These are phyloP conservation scores for Colletotrichum eremochloae DNA, from an alignment of 2,329 filamentous ascomycete species.

Conservation along the genomic window DNA sequence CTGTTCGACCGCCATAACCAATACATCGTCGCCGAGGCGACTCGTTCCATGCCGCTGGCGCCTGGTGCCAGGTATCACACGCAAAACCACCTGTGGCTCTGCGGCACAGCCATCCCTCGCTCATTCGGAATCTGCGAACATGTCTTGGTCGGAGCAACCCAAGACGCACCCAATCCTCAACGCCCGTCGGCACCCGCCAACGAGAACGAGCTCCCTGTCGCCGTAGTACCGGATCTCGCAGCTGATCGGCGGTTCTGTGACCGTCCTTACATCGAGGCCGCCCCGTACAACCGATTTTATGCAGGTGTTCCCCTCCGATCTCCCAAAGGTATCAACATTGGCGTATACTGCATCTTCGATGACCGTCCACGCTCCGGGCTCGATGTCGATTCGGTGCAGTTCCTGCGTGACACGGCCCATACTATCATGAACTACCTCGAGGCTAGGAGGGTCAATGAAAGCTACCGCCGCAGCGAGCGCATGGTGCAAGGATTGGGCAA, in stretches of 20 bases:
- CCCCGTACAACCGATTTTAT: constrained; percentile 53
- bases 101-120: constrained; percentile 50
- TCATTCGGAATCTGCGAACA: constrained; percentile 49
- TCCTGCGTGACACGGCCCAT: constrained; percentile 49
- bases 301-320: constrained; percentile 58
- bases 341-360: constrained; percentile 54
- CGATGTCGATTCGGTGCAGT: constrained; percentile 46
- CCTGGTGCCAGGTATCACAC: constrained; percentile 40
- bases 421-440: constrained; percentile 57
- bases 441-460: constrained; percentile 48
- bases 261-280: constrained; percentile 46
- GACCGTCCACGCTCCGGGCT: constrained; percentile 47
- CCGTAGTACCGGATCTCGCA: constrained; percentile 52
- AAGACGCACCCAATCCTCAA: constrained; percentile 6
- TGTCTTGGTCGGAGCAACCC: constrained; percentile 43
- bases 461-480: constrained; percentile 51
- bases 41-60: constrained; percentile 55
- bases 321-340: constrained; percentile 57
- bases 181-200: neutral
- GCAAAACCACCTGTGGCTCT: constrained; percentile 45
- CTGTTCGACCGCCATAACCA: constrained; percentile 64
- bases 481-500: constrained; percentile 54
- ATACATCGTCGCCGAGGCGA: constrained; percentile 66
- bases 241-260: constrained; percentile 49
- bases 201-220: constrained; percentile 49